These are phyloP conservation scores for Ramalina intermedia DNA, from an alignment of 495 filamentous ascomycete genomes.

Conservation along the genomic window DNA sequence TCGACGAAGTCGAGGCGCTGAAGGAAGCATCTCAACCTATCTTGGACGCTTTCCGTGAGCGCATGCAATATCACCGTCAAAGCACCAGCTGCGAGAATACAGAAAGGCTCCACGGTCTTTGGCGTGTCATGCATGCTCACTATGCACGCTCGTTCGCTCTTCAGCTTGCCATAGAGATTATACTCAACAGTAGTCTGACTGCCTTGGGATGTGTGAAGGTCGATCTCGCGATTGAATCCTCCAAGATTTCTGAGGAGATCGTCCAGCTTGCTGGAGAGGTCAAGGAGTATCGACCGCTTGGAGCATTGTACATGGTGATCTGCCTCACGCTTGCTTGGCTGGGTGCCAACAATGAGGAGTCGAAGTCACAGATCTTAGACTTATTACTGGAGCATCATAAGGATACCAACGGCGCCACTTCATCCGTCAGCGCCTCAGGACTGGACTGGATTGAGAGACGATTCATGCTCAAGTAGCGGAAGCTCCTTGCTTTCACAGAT, in stretches of 20 bases:
- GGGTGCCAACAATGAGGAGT: constrained; percentile 12
- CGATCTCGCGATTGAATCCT: constrained; percentile 13
- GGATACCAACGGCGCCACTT: too few relatives aligned
- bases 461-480: too few relatives aligned
- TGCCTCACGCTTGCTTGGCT: constrained; percentile 20
- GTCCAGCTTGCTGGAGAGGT: constrained; percentile 18
- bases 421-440: too few relatives aligned
- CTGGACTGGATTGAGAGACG: too few relatives aligned
- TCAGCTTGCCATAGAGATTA: constrained; percentile 18
- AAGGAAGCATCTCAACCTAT: too few relatives aligned
- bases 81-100: neutral
- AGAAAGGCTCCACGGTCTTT: neutral
- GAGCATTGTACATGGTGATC: constrained; percentile 21
- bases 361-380: constrained; percentile 13
- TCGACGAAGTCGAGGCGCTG: too few relatives aligned
- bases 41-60: too few relatives aligned
- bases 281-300: constrained; percentile 21
- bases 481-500: too few relatives aligned
- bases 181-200: constrained; percentile 23
- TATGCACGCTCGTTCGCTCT: constrained; percentile 24
- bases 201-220: constrained; percentile 12
- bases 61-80: too few relatives aligned
- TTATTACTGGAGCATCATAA: constrained; percentile 2
- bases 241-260: constrained; percentile 18
- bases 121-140: constrained; percentile 14